Evolutionary conservation across 768 basidiomycete species (phyloP).

Genomic region (Tricholoma terreum): DNA sequence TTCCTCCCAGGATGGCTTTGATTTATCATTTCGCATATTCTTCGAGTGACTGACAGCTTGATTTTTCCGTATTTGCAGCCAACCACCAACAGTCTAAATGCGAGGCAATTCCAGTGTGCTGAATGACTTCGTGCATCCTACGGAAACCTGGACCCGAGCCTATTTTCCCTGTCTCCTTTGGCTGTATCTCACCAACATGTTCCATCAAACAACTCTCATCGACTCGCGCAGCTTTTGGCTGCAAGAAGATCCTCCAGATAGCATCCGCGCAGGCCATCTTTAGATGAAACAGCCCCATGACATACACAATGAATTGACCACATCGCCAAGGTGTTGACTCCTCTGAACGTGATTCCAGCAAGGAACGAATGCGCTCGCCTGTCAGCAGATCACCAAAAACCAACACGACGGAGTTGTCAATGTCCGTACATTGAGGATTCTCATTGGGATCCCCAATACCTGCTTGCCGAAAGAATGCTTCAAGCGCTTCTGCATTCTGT

Average conservation of each 20-base stretch:
- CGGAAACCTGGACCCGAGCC: conserved; percentile 30
- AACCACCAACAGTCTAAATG: conserved; percentile 25
- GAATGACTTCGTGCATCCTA: conserved; percentile 32
- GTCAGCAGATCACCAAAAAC: no score
- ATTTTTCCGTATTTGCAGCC: no score
- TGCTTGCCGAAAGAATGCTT: conserved; percentile 13
- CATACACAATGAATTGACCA: conserved; percentile 29
- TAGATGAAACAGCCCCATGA: conserved; percentile 27
- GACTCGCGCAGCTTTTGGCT: no score
- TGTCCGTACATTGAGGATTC: background rate
- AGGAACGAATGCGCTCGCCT: no score
- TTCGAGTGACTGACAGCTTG: no score
- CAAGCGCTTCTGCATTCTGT: conserved; percentile 18
- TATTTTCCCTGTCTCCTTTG: conserved; percentile 29
- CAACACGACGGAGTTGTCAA: no score
- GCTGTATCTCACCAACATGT: conserved; percentile 20
- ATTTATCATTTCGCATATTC: no score
- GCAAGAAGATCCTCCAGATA: conserved; percentile 21
- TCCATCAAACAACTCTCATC: no score
- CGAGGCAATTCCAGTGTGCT: conserved; percentile 22
- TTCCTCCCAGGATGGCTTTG: no score
- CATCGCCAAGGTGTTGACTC: conserved; percentile 26
- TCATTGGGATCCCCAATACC: conserved; percentile 20
- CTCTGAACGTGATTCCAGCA: conserved; percentile 14
- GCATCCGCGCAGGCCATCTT: conserved; percentile 29